Evolutionary conservation across 805 yeast genomes (phyloP), one percentile per base, ranked within the genome.

Genomic region (Yamadazyma ubonensis): DNA sequence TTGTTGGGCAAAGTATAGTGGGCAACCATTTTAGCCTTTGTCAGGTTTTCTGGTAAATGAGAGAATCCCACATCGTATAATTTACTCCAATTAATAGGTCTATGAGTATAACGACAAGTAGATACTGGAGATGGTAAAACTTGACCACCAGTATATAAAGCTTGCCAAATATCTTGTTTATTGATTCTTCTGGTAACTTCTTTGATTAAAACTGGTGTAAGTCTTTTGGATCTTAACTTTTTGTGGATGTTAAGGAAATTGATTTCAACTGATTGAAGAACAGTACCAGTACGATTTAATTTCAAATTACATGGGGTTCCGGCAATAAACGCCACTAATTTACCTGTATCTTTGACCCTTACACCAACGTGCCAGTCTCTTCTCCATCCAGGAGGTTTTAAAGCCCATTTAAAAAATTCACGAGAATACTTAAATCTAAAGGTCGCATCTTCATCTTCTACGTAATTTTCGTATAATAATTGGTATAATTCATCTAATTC

Each of bases 171-270:
- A 43, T 86, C 78, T 31, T 74, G 72, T 46, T 78, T 74, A 63
- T 93, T 91, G 48, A 93, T 93, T 51, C 98, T 75, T 58, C 99
- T 76, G 3, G 98, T 93, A 49, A 93, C 84, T 63, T 93, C 99
- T 55, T 86, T 86, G 61, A 93, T 93, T 54, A 93, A 70, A 9
- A 93, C 85, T 1, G 99, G 99, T 0, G 99, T 90, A 58, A 93
- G 73, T 53, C 99, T 80, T 61, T 93, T 93, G n/a, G 88, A 75
- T 57, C 99, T 76, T 50, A 93, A 73, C 62, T 91, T 87, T 65
- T 93, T 93, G 66, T 93, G 99, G 36, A 93, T 86, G 58, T 96
- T 88, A 53, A 93, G 68, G 61, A 93, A 93, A 64, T 93, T 93
- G 66, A 93, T 88, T 57, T 93, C 98, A 17, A 84, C 95, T 37